Evolutionary conservation across 2,329 filamentous ascomycete genomes (phyloP), one percentile per base, ranked within the genome.

Genomic region (Monosporascus sp.): DNA sequence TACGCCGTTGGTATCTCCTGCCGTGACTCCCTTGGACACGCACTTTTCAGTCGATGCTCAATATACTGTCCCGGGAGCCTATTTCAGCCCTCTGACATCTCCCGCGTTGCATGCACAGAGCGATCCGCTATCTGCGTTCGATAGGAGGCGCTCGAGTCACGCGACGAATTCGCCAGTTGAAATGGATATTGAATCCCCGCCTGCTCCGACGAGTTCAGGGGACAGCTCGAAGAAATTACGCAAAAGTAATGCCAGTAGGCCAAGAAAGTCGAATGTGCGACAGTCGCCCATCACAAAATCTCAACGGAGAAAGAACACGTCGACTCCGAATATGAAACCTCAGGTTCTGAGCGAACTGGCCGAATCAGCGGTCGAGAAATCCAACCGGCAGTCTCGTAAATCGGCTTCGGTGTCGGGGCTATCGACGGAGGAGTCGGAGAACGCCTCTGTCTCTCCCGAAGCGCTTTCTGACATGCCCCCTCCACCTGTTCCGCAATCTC

Each of bases 41-140:
- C 83, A 86, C 58, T 90, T 89, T 65, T 76, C 79, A 46, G 73
- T 82, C 55, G 80, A 84, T 24, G 72, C 71, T 35, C 73, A 75
- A 48, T 89, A 83, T 62, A 79, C 81, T 6, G 77, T 89, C 3
- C 85, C 87, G 0, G 82, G 81, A 37, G 81, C 87, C 36, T 93
- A 91, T 71, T 92, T 94, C 67, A 94, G 89, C 65, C 89, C 89
- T 9, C 77, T 94, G 48, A 91, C 88, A 5, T 94, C 89, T 17
- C 89, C 89, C 1, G 88, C 89, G 3, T 75, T 94, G 18, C 86
- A 89, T 67, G 87, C 88, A 1, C 87, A 91, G 67, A 82, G 76
- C 56, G 81, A 85, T 51, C 65, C 73, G 25, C 68, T 69, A 17
- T 68, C 74, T 5, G 62, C 71, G 49, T 77, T 78, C 56, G 73